phyloP scores from a whole-genome alignment of 192 early-diverging fungal species.

The Coemansia guatemalensis region DNA sequence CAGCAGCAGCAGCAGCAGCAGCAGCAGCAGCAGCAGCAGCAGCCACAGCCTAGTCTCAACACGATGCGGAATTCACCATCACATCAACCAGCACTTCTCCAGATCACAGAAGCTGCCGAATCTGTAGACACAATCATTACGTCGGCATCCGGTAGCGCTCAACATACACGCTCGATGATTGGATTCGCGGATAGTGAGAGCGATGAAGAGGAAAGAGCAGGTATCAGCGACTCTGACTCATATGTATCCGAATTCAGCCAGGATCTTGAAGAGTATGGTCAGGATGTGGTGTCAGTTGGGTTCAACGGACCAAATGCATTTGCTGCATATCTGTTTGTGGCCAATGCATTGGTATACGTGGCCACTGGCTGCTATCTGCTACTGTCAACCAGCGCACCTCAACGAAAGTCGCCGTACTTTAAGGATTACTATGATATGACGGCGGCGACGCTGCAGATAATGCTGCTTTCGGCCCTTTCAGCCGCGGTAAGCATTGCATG shows the following conservation, averaged over 20 bases:
- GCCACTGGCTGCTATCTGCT: constrained; percentile 28
- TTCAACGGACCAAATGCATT: constrained; percentile 28
- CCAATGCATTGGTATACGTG: constrained; percentile 22
- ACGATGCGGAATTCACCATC: constrained; percentile 4
- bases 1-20: too few species aligned
- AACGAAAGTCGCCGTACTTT: constrained; percentile 39
- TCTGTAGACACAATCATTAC: constrained; percentile 25
- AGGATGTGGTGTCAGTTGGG: constrained; percentile 17
- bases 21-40: not conserved
- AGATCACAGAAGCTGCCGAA: constrained; percentile 11
- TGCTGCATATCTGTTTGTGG: constrained; percentile 32
- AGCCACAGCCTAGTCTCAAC: not conserved
- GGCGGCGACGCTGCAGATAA: constrained; percentile 25
- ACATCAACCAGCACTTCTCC: constrained; percentile 35
- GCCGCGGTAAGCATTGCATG: constrained; percentile 29
- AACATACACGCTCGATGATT: constrained; percentile 17
- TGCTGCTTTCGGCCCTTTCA: constrained; percentile 20
- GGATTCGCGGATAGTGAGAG: constrained; percentile 21
- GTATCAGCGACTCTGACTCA: constrained; percentile 27
- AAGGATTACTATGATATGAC: constrained; percentile 42
- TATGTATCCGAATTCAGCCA: constrained; percentile 53
- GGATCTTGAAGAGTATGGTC: constrained; percentile 35
- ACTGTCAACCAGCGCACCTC: constrained; percentile 23
- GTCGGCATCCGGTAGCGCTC: constrained; percentile 7
- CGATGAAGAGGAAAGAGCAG: constrained; percentile 10